Evolutionary conservation across 495 filamentous ascomycete genomes (phyloP).

Genomic region (Lepraria neglecta): DNA sequence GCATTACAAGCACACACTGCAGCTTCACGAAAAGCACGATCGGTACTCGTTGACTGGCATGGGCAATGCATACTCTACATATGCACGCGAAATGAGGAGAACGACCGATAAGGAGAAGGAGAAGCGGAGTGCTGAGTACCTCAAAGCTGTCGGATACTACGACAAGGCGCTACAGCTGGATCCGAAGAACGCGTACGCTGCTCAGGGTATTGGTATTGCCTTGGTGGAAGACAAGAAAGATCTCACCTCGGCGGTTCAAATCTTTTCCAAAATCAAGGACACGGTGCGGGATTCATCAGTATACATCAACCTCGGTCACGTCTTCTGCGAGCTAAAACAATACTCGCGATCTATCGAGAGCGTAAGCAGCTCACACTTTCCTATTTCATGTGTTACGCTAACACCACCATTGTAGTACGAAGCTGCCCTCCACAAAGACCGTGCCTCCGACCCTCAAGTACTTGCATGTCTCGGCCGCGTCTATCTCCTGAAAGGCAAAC

Average conservation of each 20-base stretch:
- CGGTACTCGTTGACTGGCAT: conserved; percentile 89
- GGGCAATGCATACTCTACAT: conserved; percentile 83
- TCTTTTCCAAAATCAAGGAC: conserved; percentile 83
- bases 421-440: conserved; percentile 75
- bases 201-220: conserved; percentile 91
- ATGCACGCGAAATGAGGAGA: conserved; percentile 88
- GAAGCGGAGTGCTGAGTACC: conserved; percentile 77
- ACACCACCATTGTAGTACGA: conserved; percentile 56
- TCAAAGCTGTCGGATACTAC: conserved; percentile 93
- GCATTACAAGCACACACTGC: conserved; percentile 92
- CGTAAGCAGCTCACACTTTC: conserved; percentile 34
- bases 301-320: conserved; percentile 86
- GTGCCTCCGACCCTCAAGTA: conserved; percentile 69
- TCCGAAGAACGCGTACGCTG: conserved; percentile 87
- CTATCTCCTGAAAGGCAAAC: conserved; percentile 79
- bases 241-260: conserved; percentile 66
- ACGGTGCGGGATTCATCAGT: conserved; percentile 81
- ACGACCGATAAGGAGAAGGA: conserved; percentile 84
- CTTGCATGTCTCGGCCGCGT: conserved; percentile 91
- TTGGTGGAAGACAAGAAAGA: conserved; percentile 91
- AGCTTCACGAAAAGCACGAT: conserved; percentile 93
- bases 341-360: conserved; percentile 83
- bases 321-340: conserved; percentile 81
- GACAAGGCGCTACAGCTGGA: conserved; percentile 94
- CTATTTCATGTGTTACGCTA: background rate